Conservation (phyloP, 2,329 filamentous ascomycete genomes). For the Pseudohalonectria lignicola region DNA sequence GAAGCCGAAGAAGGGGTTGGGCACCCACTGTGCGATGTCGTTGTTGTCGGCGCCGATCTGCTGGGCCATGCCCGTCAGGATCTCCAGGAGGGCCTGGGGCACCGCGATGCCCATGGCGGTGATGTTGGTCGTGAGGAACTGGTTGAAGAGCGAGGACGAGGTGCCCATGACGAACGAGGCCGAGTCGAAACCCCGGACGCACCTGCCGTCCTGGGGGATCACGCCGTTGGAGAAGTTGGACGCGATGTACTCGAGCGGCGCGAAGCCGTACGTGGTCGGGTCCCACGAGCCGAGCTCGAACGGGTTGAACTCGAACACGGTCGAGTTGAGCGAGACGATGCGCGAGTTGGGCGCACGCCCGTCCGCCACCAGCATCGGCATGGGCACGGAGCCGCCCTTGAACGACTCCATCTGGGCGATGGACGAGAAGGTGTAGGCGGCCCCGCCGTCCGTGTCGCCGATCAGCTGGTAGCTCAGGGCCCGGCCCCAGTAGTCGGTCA, state of each 20-base stretch:
- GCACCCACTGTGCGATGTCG: slow-evolving; percentile 39
- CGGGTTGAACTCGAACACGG: slow-evolving; percentile 54
- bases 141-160: slow-evolving; percentile 75
- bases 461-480: slow-evolving; percentile 80
- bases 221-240: slow-evolving; percentile 43
- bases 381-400: slow-evolving; percentile 27
- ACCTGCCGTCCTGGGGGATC: slow-evolving; percentile 44
- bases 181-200: slow-evolving; percentile 74
- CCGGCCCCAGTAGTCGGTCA: slow-evolving; percentile 86
- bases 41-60: slow-evolving; percentile 40
- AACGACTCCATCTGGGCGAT: slow-evolving; percentile 32
- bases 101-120: slow-evolving; percentile 18
- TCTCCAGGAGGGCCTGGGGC: slow-evolving; percentile 36
- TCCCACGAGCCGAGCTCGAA: slow-evolving; percentile 59
- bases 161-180: slow-evolving; percentile 79
- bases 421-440: slow-evolving; percentile 72
- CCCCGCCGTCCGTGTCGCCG: slow-evolving; percentile 63
- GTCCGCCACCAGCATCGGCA: slow-evolving; percentile 39
- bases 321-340: slow-evolving; percentile 41
- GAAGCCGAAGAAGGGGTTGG: slow-evolving; percentile 50
- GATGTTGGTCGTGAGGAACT: slow-evolving; percentile 45
- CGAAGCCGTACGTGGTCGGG: slow-evolving; percentile 46
- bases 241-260: slow-evolving; percentile 46
- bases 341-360: slow-evolving; percentile 30
- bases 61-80: slow-evolving; percentile 39